phyloP scores from a whole-genome alignment of 352 stramenopile genomes.

The Phytophthora vignae region DNA sequence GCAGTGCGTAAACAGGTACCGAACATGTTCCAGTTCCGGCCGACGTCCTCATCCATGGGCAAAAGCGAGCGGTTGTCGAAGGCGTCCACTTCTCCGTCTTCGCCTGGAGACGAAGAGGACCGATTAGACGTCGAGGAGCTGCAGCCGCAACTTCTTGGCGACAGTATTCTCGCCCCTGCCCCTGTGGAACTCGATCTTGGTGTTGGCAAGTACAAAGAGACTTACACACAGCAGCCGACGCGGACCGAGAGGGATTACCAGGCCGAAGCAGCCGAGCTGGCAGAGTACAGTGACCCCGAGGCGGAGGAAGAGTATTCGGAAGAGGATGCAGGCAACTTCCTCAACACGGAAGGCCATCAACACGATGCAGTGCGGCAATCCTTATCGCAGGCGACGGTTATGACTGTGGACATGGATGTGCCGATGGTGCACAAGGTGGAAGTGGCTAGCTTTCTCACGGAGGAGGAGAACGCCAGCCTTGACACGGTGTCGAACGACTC shows the following conservation, averaged over 20 bases:
- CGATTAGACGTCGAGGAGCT: constrained; percentile 45
- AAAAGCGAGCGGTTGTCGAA: constrained; percentile 52
- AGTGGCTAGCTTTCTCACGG: constrained; percentile 59
- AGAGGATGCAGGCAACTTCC: constrained; percentile 46
- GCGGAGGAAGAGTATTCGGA: constrained; percentile 19
- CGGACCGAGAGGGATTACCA: constrained; percentile 32
- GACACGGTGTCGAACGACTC: constrained; percentile 44
- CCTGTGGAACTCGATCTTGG: constrained; percentile 55
- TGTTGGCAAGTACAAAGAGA: constrained; percentile 67
- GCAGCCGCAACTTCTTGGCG: constrained; percentile 38
- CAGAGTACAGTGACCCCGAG: constrained; percentile 42
- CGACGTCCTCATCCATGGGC: constrained; percentile 44
- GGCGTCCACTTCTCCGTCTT: constrained; percentile 41
- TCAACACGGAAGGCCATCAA: constrained; percentile 34
- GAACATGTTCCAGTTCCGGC: constrained; percentile 75
- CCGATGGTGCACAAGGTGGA: constrained; percentile 51
- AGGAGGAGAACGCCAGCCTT: constrained; percentile 48
- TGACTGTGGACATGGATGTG: constrained; percentile 37
- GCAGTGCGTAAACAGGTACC: constrained; percentile 48
- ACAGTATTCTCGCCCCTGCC: constrained; percentile 31
- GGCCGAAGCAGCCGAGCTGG: constrained; percentile 44
- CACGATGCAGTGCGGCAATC: constrained; percentile 29
- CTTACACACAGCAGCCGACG: constrained; percentile 28
- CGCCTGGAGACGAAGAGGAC: constrained; percentile 46
- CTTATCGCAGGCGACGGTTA: constrained; percentile 30